Evolutionary conservation across 345 rosid genomes (phyloP).

Genomic region (Sisymbrium irio): DNA sequence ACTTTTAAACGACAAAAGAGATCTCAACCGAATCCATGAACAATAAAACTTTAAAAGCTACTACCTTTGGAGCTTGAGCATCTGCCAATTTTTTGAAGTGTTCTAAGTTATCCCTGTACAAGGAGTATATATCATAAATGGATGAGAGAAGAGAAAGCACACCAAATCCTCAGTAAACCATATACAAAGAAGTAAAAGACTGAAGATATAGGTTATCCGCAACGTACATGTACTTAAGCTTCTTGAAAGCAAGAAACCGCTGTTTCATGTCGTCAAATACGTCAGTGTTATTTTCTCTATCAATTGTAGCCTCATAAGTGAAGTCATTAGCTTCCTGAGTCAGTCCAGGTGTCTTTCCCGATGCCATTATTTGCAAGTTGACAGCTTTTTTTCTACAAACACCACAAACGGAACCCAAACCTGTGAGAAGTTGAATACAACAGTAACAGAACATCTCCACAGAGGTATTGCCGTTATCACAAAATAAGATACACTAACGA

Average conservation of each 20-base stretch:
- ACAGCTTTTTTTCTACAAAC: slow-evolving; percentile 17
- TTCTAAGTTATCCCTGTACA: slow-evolving; percentile 67
- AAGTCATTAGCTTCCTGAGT: slow-evolving; percentile 34
- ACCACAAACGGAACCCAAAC: not conserved
- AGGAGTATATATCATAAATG: slow-evolving; percentile 1
- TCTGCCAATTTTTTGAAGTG: slow-evolving; percentile 62
- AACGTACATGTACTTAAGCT: slow-evolving; percentile 66
- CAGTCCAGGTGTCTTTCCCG: slow-evolving; percentile 29
- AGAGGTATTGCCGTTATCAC: not conserved
- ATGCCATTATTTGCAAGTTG: slow-evolving; percentile 31
- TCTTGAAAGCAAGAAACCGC: slow-evolving; percentile 66
- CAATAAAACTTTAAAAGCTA: slow-evolving; percentile 16
- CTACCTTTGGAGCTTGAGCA: slow-evolving; percentile 91
- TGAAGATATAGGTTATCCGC: not conserved
- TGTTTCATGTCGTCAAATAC: slow-evolving; percentile 65
- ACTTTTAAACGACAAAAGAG: not conserved
- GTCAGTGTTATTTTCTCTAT: slow-evolving; percentile 36
- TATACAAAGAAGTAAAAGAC: slow-evolving; percentile 34
- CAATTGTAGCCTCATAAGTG: not conserved
- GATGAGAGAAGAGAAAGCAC: not conserved
- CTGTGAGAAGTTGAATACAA: not conserved
- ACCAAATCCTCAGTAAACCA: slow-evolving; percentile 11
- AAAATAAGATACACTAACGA: not conserved
- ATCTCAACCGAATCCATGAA: not conserved
- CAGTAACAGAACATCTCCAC: slow-evolving; percentile 1